Evolutionary conservation across 1,284 basidiomycete genomes (phyloP).

Genomic region (Cryptococcus sp.): DNA sequence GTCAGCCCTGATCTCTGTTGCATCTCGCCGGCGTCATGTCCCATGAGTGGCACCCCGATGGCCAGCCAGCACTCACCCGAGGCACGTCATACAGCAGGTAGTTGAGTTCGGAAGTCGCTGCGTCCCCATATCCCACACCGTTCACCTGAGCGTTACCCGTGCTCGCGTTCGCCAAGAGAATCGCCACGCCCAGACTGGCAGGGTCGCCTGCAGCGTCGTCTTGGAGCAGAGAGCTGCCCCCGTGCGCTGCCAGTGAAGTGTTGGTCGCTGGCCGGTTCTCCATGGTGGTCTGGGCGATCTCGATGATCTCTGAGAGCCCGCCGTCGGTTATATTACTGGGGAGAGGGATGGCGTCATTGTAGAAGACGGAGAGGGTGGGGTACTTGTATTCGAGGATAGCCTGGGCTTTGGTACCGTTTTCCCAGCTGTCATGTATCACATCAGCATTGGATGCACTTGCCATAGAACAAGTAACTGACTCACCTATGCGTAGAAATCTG

Average conservation of each 20-base stretch:
- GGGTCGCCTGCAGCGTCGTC: conserved; percentile 75
- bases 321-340: conserved; percentile 49
- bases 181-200: conserved; percentile 71
- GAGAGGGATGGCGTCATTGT: conserved; percentile 35
- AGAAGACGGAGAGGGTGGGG: conserved; percentile 62
- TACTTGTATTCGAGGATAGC: conserved; percentile 67
- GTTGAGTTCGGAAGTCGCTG: conserved; percentile 67
- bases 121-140: conserved; percentile 60
- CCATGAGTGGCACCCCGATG: not conserved
- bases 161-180: conserved; percentile 60
- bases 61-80: conserved; percentile 28
- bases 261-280: conserved; percentile 38
- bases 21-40: not conserved
- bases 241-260: conserved; percentile 58
- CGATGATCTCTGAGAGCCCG: conserved; percentile 55
- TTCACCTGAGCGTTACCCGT: conserved; percentile 31
- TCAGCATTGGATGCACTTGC: not conserved
- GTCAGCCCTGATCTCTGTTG: not conserved
- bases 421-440: conserved; percentile 60
- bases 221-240: conserved; percentile 49
- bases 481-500: conserved; percentile 25
- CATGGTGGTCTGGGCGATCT: conserved; percentile 53
- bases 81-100: conserved; percentile 67
- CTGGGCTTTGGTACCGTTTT: conserved; percentile 71
- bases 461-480: not conserved